Conservation (phyloP, 768 basidiomycete genomes). For the Suillus subalutaceus region DNA sequence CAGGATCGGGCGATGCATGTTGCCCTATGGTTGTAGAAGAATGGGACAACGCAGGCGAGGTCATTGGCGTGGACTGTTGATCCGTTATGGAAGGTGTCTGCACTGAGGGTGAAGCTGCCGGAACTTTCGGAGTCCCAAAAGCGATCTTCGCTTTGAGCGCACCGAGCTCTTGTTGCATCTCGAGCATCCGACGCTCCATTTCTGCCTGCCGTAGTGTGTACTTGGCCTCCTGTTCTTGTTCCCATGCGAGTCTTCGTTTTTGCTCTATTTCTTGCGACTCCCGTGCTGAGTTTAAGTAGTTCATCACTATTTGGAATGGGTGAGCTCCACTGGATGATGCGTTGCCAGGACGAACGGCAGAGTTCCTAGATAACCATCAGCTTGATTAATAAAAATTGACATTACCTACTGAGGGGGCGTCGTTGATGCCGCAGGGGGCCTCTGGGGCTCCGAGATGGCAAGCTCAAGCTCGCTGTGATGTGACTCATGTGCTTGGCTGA, state of each 20-base stretch:
- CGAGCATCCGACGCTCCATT: slow-evolving; percentile 56
- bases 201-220: slow-evolving; percentile 56
- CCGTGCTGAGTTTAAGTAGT: slow-evolving; percentile 57
- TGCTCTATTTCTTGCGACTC: slow-evolving; percentile 65
- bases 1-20: slow-evolving; percentile 25
- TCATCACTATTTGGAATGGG: slow-evolving; percentile 62
- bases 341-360: slow-evolving; percentile 25
- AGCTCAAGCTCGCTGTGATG: slow-evolving; percentile 69
- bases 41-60: slow-evolving; percentile 33
- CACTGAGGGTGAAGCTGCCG: slow-evolving; percentile 14
- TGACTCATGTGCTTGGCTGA: slow-evolving; percentile 45
- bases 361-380: slow-evolving; percentile 15
- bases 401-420: slow-evolving; percentile 42
- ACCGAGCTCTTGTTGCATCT: slow-evolving; percentile 57
- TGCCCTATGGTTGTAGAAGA: slow-evolving; percentile 21
- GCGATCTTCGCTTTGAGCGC: slow-evolving; percentile 45
- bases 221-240: slow-evolving; percentile 68
- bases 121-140: slow-evolving; percentile 22
- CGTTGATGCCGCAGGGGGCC: slow-evolving; percentile 30
- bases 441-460: slow-evolving; percentile 50
- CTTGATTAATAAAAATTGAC: slow-evolving; percentile 2
- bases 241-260: slow-evolving; percentile 65
- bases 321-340: slow-evolving; percentile 41
- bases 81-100: neutral
- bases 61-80: slow-evolving; percentile 33